These are phyloP conservation scores for Thelonectria blattea DNA, from an alignment of 2,329 filamentous ascomycete species.

Conservation along the genomic window DNA sequence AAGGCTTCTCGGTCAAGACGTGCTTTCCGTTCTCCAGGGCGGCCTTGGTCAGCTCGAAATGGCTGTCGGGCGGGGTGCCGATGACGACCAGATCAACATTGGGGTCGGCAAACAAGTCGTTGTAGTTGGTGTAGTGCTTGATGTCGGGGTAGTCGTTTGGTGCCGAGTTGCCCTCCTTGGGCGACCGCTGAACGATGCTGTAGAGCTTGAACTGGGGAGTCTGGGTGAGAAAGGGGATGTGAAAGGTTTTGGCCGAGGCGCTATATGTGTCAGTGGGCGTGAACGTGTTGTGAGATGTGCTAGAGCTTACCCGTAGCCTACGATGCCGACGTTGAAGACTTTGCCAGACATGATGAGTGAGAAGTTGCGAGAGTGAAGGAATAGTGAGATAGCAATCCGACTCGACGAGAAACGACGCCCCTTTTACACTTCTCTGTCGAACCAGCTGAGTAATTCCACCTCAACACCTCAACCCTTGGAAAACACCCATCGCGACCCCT, in stretches of 20 bases:
- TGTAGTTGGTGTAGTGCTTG: conserved; percentile 67
- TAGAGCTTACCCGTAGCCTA: conserved; percentile 56
- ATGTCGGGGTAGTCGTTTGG: conserved; percentile 69
- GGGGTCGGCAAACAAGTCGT: conserved; percentile 69
- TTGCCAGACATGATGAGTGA: conserved; percentile 42
- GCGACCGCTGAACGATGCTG: conserved; percentile 77
- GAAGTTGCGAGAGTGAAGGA: neutral
- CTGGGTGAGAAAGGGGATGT: conserved; percentile 77
- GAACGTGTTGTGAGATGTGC: conserved; percentile 7
- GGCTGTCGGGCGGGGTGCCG: conserved; percentile 73
- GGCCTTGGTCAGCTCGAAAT: conserved; percentile 68
- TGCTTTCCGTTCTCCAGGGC: conserved; percentile 76
- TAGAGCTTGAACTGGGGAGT: conserved; percentile 71
- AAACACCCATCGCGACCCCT: conserved; percentile 16
- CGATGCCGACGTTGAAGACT: conserved; percentile 56
- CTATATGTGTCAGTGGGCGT: conserved; percentile 42
- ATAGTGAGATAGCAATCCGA: neutral
- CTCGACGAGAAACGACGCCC: neutral
- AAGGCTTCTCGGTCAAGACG: conserved; percentile 83
- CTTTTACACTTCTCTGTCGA: neutral
- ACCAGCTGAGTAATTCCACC: conserved; percentile 11
- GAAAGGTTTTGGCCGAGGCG: conserved; percentile 77
- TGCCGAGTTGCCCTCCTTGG: conserved; percentile 68
- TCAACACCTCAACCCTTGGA: conserved; percentile 1
- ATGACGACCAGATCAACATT: conserved; percentile 73